Evolutionary conservation across 768 basidiomycete genomes (phyloP).

Genomic region (Suillus clintonianus): DNA sequence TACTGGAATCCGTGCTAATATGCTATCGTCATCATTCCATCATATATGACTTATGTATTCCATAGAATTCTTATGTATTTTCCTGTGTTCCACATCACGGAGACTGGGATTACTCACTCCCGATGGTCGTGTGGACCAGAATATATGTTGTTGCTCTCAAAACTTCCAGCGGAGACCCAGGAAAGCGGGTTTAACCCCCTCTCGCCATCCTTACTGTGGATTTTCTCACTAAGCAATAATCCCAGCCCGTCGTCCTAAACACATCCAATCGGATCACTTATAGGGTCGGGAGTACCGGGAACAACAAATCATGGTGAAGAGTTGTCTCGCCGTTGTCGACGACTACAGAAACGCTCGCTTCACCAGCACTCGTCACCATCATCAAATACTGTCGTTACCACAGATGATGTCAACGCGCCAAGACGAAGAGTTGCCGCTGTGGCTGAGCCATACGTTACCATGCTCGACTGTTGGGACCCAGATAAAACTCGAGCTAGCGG

Average conservation of each 20-base stretch:
- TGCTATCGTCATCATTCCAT: background rate
- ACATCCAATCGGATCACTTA: background rate
- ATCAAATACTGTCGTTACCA: background rate
- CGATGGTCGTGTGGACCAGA: background rate
- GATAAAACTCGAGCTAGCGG: background rate
- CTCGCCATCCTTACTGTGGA: too few species aligned
- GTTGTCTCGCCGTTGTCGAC: background rate
- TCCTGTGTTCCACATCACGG: background rate
- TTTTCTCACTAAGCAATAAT: background rate
- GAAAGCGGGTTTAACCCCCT: too few species aligned
- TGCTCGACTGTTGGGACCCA: background rate
- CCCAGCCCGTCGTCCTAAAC: background rate
- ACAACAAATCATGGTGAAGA: background rate
- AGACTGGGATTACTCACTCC: too few species aligned
- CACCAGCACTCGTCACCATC: background rate
- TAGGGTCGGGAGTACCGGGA: background rate
- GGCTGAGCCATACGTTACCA: background rate
- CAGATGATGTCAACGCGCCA: background rate
- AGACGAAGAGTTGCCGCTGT: background rate
- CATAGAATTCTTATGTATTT: background rate
- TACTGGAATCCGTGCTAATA: background rate
- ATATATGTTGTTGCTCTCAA: background rate
- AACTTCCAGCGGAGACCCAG: background rate
- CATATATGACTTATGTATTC: background rate
- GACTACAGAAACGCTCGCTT: background rate